Evolutionary conservation across 345 rosid genomes (phyloP).

Genomic region (Pistacia atlantica): DNA sequence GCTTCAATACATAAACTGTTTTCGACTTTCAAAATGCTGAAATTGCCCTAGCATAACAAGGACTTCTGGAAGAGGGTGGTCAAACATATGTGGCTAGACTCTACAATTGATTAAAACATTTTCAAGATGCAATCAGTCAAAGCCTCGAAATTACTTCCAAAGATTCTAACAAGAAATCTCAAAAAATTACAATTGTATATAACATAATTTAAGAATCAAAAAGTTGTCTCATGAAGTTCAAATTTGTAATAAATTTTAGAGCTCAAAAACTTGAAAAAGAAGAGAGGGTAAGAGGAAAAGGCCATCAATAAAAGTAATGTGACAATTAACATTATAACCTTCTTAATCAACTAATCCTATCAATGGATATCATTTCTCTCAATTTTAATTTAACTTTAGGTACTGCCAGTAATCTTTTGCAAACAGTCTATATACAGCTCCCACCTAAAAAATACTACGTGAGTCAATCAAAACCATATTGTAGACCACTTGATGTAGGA

Average conservation of each 20-base stretch:
- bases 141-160: neutral
- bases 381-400: neutral
- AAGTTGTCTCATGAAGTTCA: neutral
- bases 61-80: neutral
- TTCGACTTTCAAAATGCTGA: neutral
- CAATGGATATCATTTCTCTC: neutral
- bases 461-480: neutral
- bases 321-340: neutral
- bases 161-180: neutral
- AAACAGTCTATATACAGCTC: neutral
- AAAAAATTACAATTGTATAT: neutral
- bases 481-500: neutral
- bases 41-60: neutral
- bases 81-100: neutral
- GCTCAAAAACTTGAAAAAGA: neutral
- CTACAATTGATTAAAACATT: neutral
- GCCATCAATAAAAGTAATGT: neutral
- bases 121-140: neutral
- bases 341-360: neutral
- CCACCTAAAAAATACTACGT: neutral
- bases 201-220: neutral
- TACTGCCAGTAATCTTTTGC: neutral
- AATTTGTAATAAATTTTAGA: neutral
- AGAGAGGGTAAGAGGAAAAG: neutral
- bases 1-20: no score